Evolutionary conservation across 495 filamentous ascomycete species (phyloP).

Genomic region (Evernia prunastri): DNA sequence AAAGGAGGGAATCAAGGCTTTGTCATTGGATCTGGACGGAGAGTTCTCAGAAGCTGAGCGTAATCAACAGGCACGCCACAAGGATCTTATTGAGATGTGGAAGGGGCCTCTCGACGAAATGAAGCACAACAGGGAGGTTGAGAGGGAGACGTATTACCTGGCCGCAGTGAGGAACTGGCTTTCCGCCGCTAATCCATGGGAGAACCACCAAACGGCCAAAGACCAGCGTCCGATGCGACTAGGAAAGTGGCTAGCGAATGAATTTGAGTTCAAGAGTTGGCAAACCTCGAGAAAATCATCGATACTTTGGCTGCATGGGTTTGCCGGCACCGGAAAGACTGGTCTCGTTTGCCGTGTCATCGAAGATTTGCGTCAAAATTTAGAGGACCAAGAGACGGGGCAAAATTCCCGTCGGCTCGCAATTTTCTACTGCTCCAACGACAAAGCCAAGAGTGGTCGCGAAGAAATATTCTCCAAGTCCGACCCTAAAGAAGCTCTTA

Average conservation of each 20-base stretch:
- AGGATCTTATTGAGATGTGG: slow-evolving; percentile 19
- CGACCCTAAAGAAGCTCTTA: slow-evolving; percentile 19
- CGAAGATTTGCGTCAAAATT: background rate
- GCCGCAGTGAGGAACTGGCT: slow-evolving; percentile 16
- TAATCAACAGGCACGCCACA: slow-evolving; percentile 14
- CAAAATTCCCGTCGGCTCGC: slow-evolving; percentile 7
- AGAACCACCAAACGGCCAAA: slow-evolving; percentile 9
- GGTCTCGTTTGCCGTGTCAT: slow-evolving; percentile 20
- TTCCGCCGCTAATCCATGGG: slow-evolving; percentile 13
- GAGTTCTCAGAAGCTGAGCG: slow-evolving; percentile 5
- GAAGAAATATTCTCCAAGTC: slow-evolving; percentile 12
- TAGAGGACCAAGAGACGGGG: background rate
- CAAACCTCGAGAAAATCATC: slow-evolving; percentile 10
- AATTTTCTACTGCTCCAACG: slow-evolving; percentile 21
- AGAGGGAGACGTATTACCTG: slow-evolving; percentile 10
- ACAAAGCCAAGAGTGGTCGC: slow-evolving; percentile 13
- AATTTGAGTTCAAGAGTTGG: slow-evolving; percentile 11
- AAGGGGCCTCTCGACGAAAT: slow-evolving; percentile 16
- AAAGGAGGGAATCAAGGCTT: slow-evolving; percentile 13
- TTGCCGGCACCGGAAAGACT: slow-evolving; percentile 23
- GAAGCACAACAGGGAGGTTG: slow-evolving; percentile 9
- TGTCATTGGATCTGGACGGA: background rate
- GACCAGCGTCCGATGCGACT: slow-evolving; percentile 13
- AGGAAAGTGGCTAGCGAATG: slow-evolving; percentile 17
- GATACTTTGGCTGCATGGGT: slow-evolving; percentile 21